Percentiles rank a stretch among this genome's conserved stretches.
These are phyloP conservation scores for Beta lomatogona DNA, from an alignment of 179 eudicot species.

Conservation along the genomic window DNA sequence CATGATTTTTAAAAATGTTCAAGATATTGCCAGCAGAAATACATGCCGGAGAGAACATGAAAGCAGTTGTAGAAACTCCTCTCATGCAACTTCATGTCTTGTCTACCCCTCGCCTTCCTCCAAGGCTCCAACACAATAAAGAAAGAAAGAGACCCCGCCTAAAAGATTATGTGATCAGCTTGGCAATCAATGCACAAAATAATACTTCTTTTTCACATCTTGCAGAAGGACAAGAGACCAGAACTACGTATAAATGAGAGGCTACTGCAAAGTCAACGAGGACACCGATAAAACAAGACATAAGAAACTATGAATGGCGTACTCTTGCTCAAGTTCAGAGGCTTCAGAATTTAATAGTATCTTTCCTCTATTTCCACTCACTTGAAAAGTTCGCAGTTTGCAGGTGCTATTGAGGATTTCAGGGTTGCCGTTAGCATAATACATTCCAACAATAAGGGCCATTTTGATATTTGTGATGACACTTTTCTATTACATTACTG, in stretches of 20 bases:
- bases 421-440: neutral
- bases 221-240: conserved; percentile 26
- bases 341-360: neutral
- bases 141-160: neutral
- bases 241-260: conserved; percentile 20
- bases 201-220: conserved; percentile 11
- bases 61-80: neutral
- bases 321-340: conserved; percentile 3
- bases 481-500: neutral
- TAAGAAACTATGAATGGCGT: neutral
- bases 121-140: neutral
- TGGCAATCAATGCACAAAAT: neutral
- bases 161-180: neutral
- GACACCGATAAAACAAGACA: neutral
- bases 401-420: neutral
- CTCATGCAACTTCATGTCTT: neutral
- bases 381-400: neutral
- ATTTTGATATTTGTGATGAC: neutral
- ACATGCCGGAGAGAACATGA: neutral
- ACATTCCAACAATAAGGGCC: neutral
- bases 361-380: neutral
- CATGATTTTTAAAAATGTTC: neutral
- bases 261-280: neutral
- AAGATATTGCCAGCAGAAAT: conserved; percentile 2
- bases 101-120: neutral